Base-by-base conservation (phyloP, 2,329 filamentous ascomycete species). In the Xylaria sp. region DNA sequence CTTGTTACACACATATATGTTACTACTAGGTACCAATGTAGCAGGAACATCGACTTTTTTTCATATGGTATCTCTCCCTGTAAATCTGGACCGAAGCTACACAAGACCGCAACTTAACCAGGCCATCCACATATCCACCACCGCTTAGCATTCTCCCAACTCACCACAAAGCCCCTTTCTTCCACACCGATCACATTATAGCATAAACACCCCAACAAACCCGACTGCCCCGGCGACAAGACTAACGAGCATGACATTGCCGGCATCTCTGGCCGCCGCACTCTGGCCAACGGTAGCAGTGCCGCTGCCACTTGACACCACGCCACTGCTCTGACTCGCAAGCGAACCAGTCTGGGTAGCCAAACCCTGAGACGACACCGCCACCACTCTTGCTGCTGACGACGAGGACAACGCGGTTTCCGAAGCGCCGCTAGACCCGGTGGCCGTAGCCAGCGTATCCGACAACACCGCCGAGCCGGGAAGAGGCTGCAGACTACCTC, bases 181-280 rank as follows among this genome's bases (percentile, higher is more conserved):
- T 48, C 33, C 33, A 13, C 7, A 23, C 20, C n/a, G 10, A 28
- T 62, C 57, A 28, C 25, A 54, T 69, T 69, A 60, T 46, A 69
- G 71, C 57, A 74, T 23, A 28, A 69, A 66, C 28, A 66, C 46
- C 2, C 36, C 64, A 46, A 65, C 59, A 20, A 67, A 46, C 23
- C 71, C 73, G 10, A 59, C 60, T 39, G 61, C 33, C 2, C 71
- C 72, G 18, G 60, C 69, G 10, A 70, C 61, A 25, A 71, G 12
- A 46, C 58, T 68, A 43, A 63, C 61, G 46, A 63, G 18, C 48
- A 71, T 25, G 46, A 31, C 62, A 18, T 63, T 65, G 0, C 56
- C 58, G 8, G 49, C 36, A 2, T 43, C 61, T 48, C 61, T 52
- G 1, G 61, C 57, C 13, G 65, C 74, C 8, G 69, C 73, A 43